A percentile compares a stretch with the other conserved stretches of the same genome.
Conservation (phyloP, 2,329 filamentous ascomycete genomes). For the Diaporthe ilicicola region DNA sequence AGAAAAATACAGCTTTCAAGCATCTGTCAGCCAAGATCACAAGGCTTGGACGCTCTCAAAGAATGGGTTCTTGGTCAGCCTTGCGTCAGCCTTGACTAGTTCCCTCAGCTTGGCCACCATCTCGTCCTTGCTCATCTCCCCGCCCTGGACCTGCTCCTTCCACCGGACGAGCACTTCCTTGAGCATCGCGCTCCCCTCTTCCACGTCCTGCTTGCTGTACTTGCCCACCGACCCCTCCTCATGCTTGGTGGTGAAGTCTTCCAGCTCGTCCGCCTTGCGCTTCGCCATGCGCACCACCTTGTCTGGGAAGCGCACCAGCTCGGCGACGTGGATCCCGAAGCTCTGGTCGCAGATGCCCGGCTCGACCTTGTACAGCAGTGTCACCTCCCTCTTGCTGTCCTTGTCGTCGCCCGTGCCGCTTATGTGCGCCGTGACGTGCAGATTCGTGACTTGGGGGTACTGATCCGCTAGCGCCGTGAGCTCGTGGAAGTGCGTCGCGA, state of each 20-base stretch:
- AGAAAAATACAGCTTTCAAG: background rate
- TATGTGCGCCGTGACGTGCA: slow-evolving; percentile 97
- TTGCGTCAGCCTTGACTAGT: slow-evolving; percentile 77
- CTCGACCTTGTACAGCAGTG: slow-evolving; percentile 95
- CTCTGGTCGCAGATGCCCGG: slow-evolving; percentile 96
- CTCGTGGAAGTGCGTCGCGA: slow-evolving; percentile 98
- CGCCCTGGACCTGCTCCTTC: slow-evolving; percentile 77
- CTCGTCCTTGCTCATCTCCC: slow-evolving; percentile 73
- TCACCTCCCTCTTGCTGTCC: slow-evolving; percentile 80
- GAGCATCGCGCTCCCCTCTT: slow-evolving; percentile 84
- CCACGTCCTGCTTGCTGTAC: slow-evolving; percentile 86
- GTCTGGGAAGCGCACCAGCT: slow-evolving; percentile 93
- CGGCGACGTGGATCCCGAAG: slow-evolving; percentile 97
- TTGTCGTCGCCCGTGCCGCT: slow-evolving; percentile 53
- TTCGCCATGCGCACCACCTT: slow-evolving; percentile 99
- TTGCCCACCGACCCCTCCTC: slow-evolving; percentile 62
- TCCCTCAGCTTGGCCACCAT: slow-evolving; percentile 83
- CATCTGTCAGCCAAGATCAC: slow-evolving; percentile 41
- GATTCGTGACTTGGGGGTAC: slow-evolving; percentile 86
- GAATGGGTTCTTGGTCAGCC: slow-evolving; percentile 71
- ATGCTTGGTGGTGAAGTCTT: slow-evolving; percentile 89
- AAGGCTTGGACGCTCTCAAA: slow-evolving; percentile 71
- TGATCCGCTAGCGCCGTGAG: slow-evolving; percentile 89
- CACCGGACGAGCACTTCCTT: slow-evolving; percentile 85
- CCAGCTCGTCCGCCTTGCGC: slow-evolving; percentile 95